Percentiles rank a stretch among this genome's conserved stretches.
Conservation (phyloP, 2,329 filamentous ascomycete species). For the Botrytis galanthina region DNA sequence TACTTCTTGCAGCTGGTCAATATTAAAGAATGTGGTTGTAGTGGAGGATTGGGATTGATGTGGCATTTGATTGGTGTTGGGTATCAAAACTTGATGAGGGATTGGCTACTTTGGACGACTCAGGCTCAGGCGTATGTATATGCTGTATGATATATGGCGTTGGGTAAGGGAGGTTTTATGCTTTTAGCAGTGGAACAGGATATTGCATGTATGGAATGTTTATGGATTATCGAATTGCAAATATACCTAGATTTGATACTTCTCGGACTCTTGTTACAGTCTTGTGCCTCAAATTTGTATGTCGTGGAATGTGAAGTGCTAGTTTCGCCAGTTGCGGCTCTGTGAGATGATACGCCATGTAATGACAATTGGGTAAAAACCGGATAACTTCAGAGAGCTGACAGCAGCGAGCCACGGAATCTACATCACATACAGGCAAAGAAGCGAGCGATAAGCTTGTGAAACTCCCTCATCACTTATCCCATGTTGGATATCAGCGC, state of each 20-base stretch:
- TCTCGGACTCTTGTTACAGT: background rate
- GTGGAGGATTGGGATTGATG: background rate
- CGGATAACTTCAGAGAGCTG: background rate
- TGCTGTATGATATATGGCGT: slow-evolving; percentile 13
- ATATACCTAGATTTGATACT: slow-evolving; percentile 6
- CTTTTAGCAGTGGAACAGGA: background rate
- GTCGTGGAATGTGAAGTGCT: background rate
- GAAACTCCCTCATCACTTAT: no score
- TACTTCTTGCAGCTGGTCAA: background rate
- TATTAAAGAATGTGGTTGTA: background rate
- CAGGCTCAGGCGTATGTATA: background rate
- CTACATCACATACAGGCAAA: background rate
- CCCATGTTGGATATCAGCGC: no score
- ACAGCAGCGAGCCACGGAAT: background rate
- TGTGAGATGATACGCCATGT: background rate
- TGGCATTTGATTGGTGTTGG: slow-evolving; percentile 10
- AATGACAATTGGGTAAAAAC: background rate
- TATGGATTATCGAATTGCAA: background rate
- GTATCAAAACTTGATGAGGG: slow-evolving; percentile 12
- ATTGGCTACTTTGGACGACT: slow-evolving; percentile 2
- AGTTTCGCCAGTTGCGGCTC: no score
- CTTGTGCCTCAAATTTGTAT: background rate
- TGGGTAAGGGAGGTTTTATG: background rate
- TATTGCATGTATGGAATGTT: background rate
- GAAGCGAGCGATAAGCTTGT: background rate